Conservation (phyloP, 225 moss, liverwort and hornwort species). For the Bryoerythrophyllum caledonicum region DNA sequence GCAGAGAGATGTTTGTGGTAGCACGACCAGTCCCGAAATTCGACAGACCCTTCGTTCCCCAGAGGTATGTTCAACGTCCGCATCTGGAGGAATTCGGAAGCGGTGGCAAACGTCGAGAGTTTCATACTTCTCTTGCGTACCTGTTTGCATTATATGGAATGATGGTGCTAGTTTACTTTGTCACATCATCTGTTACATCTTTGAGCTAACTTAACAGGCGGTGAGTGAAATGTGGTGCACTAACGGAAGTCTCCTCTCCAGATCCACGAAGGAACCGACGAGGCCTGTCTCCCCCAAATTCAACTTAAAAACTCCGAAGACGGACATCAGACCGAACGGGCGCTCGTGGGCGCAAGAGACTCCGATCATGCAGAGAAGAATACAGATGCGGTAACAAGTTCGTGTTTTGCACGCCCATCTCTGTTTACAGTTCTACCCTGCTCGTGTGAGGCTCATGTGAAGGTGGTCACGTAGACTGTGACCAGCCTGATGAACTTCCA, state of each 20-base stretch:
- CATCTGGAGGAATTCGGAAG: not conserved
- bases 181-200: not conserved
- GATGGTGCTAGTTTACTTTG: too few relatives aligned
- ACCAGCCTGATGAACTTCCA: constrained; percentile 46
- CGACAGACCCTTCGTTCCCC: constrained; percentile 48
- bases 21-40: constrained; percentile 59
- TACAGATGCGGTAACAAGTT: constrained; percentile 44
- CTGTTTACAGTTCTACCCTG: constrained; percentile 7
- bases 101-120: not conserved
- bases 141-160: not conserved
- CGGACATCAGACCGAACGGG: constrained; percentile 24
- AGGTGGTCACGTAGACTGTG: constrained; percentile 36
- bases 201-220: too few relatives aligned
- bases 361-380: constrained; percentile 41
- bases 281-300: constrained; percentile 52
- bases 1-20: constrained; percentile 52
- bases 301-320: constrained; percentile 43
- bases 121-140: not conserved
- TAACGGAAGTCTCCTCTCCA: not conserved
- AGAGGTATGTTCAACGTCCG: constrained; percentile 27
- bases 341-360: constrained; percentile 45
- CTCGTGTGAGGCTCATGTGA: constrained; percentile 44
- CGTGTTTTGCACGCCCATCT: too few relatives aligned
- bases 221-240: rapidly evolving
- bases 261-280: constrained; percentile 58